Evolutionary conservation across 257 asterid genomes (phyloP), one percentile per base, ranked within the genome.

Genomic region (Plantago elongata): DNA sequence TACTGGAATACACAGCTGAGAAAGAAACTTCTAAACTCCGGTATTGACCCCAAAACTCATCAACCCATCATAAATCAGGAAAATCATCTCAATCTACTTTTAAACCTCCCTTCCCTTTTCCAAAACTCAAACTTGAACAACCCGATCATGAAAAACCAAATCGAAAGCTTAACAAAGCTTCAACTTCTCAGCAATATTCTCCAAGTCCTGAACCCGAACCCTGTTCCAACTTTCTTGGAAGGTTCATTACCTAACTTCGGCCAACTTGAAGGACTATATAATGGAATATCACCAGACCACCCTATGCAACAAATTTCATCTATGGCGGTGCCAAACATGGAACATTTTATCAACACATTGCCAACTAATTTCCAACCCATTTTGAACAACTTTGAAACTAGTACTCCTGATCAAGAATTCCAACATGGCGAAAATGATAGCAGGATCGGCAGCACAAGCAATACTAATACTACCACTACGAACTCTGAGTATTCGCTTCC

Each of bases 41-140:
- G 90, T 13, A 79, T 86, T 11, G 84, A 86, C 66, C 90, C 88
- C 0, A 66, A 45, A 9, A 81, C 95, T 0, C 90, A 81, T 79
- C 72, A 64, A 45, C 80, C 72, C 14, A 63, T 77, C 51, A 56
- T 75, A 34, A 9, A 72, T 72, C 63, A 52, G 22, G 17, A 61
- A 38, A 57, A 51, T 61, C 51, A 27, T 60, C 54, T 60, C 13
- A 44, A 44, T 22, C 22, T 68, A 54, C 80, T 78, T 1, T 51
- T 62, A 29, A 51, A 42, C 59, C 75, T 72, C 29, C 16, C 38
- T 42, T 17, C 17, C 54, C 69, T 38, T 34, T 54, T 54, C n/a
- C 45, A 66, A 42, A 56, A 14, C 61, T 47, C 65, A 57, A 46
- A 43, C 60, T 56, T 65, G 10, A 63, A 60, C 54, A 74, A 69